Evolutionary conservation across 2,329 filamentous ascomycete genomes (phyloP).

Genomic region (Pseudogymnoascus sp.): DNA sequence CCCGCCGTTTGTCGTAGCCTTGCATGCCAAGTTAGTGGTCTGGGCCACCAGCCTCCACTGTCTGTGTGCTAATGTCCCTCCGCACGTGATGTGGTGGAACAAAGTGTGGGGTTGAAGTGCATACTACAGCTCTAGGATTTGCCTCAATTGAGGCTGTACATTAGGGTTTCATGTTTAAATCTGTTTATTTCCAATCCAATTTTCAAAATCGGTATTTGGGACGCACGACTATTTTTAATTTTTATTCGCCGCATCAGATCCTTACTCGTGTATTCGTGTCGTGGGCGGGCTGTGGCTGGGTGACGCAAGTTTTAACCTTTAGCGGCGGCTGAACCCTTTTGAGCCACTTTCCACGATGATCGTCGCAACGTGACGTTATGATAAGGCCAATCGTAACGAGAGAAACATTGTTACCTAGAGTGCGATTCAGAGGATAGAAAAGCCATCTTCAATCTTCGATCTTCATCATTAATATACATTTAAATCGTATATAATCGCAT

Average conservation of each 20-base stretch:
- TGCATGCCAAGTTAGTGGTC: slow-evolving; percentile 7
- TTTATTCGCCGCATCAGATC: slow-evolving; percentile 3
- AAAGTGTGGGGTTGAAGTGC: not conserved
- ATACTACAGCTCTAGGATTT: not conserved
- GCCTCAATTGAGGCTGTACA: not conserved
- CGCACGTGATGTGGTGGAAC: not conserved
- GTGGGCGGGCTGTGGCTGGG: not conserved
- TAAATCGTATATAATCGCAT: not conserved
- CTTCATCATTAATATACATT: not conserved
- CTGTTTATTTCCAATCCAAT: not conserved
- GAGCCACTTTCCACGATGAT: slow-evolving; percentile 8
- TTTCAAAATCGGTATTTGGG: not conserved
- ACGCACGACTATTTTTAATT: not conserved
- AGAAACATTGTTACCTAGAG: not conserved
- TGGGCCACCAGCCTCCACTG: not conserved
- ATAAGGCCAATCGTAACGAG: slow-evolving; percentile 1
- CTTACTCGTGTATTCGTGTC: not conserved
- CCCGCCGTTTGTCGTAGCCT: not conserved
- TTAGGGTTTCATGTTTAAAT: not conserved
- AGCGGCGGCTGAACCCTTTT: slow-evolving; percentile 10
- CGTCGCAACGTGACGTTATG: not conserved
- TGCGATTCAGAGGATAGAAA: not conserved
- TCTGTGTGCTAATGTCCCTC: not conserved
- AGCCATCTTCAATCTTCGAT: not conserved
- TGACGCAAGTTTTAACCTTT: not conserved